Evolutionary conservation across 805 yeast species (phyloP), one percentile per base, ranked within the genome.

Genomic region (Lachancea quebecensis): DNA sequence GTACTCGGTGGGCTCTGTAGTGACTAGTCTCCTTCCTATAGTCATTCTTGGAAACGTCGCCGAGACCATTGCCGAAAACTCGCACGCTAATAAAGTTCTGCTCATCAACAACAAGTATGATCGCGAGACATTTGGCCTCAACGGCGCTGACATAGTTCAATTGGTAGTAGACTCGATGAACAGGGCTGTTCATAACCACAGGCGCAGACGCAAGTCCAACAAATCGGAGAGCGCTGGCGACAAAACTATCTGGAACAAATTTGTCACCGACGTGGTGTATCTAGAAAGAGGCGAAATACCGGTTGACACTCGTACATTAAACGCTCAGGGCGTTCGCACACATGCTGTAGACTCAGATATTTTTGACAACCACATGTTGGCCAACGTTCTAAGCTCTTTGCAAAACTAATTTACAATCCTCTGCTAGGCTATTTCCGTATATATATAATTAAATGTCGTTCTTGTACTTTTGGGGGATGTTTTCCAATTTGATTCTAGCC

Each of bases 1-100:
- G 0, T 86, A 81, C 58, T 85, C 95, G 0, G 85, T 90, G 45
- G 97, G 98, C 1, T 85, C 95, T 1, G 68, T 90, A 32, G 85
- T 85, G 82, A 90, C 98, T 0, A 85, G 95, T 41, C 78, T 85
- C 6, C 66, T 88, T 2, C 97, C 98, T 0, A 80, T 88, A 0
- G 65, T 88, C 6, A 74, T 87, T 8, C 67, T 87, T 2, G 78
- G 78, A 42, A 95, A 95, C 2, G 72, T 85, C 7, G 90, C 90
- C 0, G 73, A 73, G 31, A 81, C 88, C 0, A 75, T 85, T 21
- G 47, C 54, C 21, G 48, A 49, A 27, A 45, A 41, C 38, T 45
- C 53, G 4, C 52, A 52, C 10, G 55, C 59, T 2, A 58, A 65
- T 43, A 79, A 81, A 55, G 70, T 89, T 5, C 59, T 89, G 12